Percentiles rank a stretch among this genome's conserved stretches.
phyloP scores from a whole-genome alignment of 176 grass and related monocot species.

The Oryza brachyantha region DNA sequence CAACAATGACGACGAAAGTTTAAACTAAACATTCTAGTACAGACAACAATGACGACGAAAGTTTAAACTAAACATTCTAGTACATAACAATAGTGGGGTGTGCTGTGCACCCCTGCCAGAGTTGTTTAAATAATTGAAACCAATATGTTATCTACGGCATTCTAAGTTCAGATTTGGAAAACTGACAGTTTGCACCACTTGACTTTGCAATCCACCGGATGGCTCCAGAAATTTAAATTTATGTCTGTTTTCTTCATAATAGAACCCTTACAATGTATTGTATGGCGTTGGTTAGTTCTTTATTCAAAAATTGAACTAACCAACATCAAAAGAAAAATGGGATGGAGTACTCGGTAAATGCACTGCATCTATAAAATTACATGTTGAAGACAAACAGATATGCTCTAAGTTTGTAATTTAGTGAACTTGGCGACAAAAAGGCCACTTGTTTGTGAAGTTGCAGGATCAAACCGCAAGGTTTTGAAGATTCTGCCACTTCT shows the following conservation, averaged over 20 bases:
- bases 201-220: background rate
- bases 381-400: slow-evolving; percentile 2
- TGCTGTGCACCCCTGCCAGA: too few species aligned
- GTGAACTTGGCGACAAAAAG: slow-evolving; percentile 83
- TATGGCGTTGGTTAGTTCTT: background rate
- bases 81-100: too few species aligned
- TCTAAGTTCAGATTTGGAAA: slow-evolving; percentile 9
- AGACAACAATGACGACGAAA: too few species aligned
- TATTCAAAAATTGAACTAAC: slow-evolving; percentile 8
- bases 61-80: too few species aligned
- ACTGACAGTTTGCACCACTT: background rate
- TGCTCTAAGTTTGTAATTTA: slow-evolving; percentile 47
- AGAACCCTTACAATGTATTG: slow-evolving; percentile 2
- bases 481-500: slow-evolving; percentile 61
- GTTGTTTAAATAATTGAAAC: too few species aligned
- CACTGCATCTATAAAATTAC: background rate
- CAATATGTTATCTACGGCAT: too few species aligned
- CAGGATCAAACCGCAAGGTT: slow-evolving; percentile 68
- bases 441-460: slow-evolving; percentile 67
- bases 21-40: too few species aligned
- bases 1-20: too few species aligned
- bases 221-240: background rate
- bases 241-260: background rate
- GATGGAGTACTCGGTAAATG: slow-evolving; percentile 14
- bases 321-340: too few species aligned